Conservation (phyloP, 2,329 filamentous ascomycete species). For the Colletotrichum eremochloae region DNA sequence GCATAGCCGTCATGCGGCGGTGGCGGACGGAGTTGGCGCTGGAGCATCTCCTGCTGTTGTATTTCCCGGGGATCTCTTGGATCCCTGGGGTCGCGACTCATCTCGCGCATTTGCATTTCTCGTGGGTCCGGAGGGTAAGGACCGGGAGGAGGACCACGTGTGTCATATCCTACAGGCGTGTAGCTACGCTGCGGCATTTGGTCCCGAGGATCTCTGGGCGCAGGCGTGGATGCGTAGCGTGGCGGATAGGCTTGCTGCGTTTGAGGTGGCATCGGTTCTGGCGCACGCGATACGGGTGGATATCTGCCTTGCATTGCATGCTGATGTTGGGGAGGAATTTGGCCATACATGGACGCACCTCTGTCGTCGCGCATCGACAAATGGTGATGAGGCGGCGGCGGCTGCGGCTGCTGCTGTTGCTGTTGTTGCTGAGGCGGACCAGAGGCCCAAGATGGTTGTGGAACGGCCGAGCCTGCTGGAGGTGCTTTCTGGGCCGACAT, state of each 20-base stretch:
- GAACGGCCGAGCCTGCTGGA: constrained; percentile 49
- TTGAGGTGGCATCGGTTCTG: constrained; percentile 58
- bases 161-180: constrained; percentile 60
- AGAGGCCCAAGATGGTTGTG: constrained; percentile 52
- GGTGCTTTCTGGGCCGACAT: constrained; percentile 53
- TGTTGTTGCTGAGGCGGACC: constrained; percentile 44
- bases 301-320: constrained; percentile 57
- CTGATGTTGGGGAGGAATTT: constrained; percentile 46
- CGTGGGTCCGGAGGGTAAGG: constrained; percentile 52
- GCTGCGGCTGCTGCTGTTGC: constrained; percentile 44
- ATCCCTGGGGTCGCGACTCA: constrained; percentile 52
- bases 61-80: constrained; percentile 50
- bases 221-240: constrained; percentile 60
- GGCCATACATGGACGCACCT: constrained; percentile 52
- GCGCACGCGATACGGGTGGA: constrained; percentile 55
- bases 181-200: constrained; percentile 60
- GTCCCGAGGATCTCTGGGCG: constrained; percentile 57
- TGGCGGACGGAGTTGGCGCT: constrained; percentile 56
- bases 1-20: constrained; percentile 60
- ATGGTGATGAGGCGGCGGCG: constrained; percentile 41
- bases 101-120: constrained; percentile 55
- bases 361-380: constrained; percentile 55
- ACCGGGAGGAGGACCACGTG: constrained; percentile 55
- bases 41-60: constrained; percentile 51
- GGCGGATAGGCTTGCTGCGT: constrained; percentile 54